Conservation (phyloP, 768 basidiomycete species). For the button mushroom (Agaricus bisporus) region DNA sequence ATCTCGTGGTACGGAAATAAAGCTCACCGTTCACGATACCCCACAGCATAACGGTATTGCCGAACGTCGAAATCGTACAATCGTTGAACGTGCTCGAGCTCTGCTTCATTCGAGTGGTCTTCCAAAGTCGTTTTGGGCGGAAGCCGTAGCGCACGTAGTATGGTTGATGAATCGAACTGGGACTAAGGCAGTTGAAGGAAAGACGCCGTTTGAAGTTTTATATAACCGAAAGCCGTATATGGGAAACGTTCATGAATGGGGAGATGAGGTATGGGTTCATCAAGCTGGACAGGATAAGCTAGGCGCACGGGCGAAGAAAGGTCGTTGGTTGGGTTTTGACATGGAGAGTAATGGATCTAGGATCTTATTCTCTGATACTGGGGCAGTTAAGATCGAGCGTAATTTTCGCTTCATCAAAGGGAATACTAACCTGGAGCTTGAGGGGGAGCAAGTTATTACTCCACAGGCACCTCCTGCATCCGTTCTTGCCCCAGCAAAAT, state of each 20-base stretch:
- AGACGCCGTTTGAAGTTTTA: conserved; percentile 17
- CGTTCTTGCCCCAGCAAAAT: no score
- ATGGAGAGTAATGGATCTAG: conserved; percentile 19
- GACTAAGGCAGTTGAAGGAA: conserved; percentile 18
- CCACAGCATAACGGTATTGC: conserved; percentile 18
- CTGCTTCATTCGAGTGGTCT: conserved; percentile 24
- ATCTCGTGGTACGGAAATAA: conserved; percentile 25
- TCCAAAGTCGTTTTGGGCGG: conserved; percentile 29
- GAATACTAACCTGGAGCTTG: conserved; percentile 20
- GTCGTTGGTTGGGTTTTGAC: conserved; percentile 31
- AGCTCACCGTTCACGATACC: no score
- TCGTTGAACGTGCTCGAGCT: conserved; percentile 22
- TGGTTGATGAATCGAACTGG: conserved; percentile 29
- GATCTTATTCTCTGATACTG: conserved; percentile 27
- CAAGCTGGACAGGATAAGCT: conserved; percentile 3
- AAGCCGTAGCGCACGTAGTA: conserved; percentile 24
- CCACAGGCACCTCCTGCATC: no score
- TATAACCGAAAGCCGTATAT: conserved; percentile 21
- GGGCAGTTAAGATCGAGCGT: conserved; percentile 22
- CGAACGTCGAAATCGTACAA: conserved; percentile 28
- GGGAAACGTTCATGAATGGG: no score
- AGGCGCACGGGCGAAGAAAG: conserved; percentile 17
- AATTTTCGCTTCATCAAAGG: conserved; percentile 16
- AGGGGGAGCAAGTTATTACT: not conserved
- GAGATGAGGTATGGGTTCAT: conserved; percentile 26